Conservation (phyloP, 345 rosid genomes). For the Salix viminalis region DNA sequence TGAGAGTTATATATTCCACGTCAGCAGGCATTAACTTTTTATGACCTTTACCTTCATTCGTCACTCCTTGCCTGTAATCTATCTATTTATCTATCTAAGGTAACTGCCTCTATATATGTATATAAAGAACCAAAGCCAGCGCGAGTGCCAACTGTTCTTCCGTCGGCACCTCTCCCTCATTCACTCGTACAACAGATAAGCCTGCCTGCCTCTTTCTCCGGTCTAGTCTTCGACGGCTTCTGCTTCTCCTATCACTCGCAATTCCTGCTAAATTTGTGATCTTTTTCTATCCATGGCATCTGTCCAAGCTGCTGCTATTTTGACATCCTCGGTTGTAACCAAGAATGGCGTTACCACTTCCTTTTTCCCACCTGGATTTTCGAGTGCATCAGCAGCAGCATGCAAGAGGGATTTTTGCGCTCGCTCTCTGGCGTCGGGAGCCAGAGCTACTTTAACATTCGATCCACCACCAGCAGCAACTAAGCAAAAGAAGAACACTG, state of each 20-base stretch:
- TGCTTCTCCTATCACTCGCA: background rate
- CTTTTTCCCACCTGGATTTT: constrained; percentile 56
- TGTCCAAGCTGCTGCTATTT: constrained; percentile 44
- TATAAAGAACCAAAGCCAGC: too few species aligned
- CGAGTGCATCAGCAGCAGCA: constrained; percentile 12
- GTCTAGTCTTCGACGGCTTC: background rate
- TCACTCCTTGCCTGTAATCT: too few species aligned
- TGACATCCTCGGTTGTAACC: constrained; percentile 38
- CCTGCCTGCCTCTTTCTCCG: background rate
- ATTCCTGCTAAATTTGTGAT: background rate
- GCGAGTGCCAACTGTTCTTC: too few species aligned
- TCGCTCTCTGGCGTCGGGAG: constrained; percentile 11
- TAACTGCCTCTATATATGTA: too few species aligned
- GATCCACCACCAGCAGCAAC: constrained; percentile 62
- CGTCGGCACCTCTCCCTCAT: too few species aligned
- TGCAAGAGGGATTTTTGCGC: constrained; percentile 41
- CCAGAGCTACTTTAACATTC: constrained; percentile 69
- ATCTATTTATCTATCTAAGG: too few species aligned
- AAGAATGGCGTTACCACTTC: constrained; percentile 23
- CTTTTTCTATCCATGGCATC: constrained; percentile 51
- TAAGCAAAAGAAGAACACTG: constrained; percentile 62
- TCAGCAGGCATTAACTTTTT: too few species aligned
- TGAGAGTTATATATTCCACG: too few species aligned
- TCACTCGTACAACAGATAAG: background rate
- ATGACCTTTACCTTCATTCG: too few species aligned